These are phyloP conservation scores for Astrephomene gubernaculifera DNA, from an alignment of 139 green algal genomes.

Conservation along the genomic window DNA sequence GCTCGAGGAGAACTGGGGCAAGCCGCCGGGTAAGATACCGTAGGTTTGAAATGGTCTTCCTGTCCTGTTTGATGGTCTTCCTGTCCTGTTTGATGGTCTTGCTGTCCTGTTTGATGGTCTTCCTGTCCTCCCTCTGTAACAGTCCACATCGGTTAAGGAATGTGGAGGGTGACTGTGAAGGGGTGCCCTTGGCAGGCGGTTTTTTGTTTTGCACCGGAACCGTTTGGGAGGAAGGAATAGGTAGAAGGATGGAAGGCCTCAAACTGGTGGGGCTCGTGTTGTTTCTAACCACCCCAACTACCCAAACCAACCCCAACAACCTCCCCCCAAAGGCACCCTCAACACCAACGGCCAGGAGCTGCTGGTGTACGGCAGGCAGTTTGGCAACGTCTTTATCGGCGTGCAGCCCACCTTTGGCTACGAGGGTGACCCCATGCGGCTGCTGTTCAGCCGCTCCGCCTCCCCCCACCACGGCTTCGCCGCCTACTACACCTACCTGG, in stretches of 20 bases:
- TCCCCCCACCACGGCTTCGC: constrained; percentile 99
- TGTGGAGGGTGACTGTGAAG: too few relatives aligned
- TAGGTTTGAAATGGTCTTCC: too few relatives aligned
- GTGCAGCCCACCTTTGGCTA: constrained; percentile 99
- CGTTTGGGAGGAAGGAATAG: too few relatives aligned
- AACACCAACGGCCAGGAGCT: constrained; percentile 98
- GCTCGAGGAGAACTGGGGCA: constrained; percentile 99
- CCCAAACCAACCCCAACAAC: neutral
- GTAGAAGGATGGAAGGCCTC: too few relatives aligned
- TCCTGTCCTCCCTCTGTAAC: too few relatives aligned
- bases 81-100: too few relatives aligned
- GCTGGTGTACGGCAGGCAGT: constrained; percentile 97
- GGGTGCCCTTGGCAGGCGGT: too few relatives aligned
- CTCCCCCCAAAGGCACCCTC: constrained; percentile 80
- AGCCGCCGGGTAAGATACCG: constrained; percentile 76
- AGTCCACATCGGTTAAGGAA: too few relatives aligned
- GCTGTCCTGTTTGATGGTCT: too few relatives aligned
- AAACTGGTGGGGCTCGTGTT: too few relatives aligned
- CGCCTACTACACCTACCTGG: constrained; percentile 99
- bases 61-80: too few relatives aligned
- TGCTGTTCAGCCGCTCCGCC: constrained; percentile 96
- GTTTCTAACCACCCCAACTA: neutral
- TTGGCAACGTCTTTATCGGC: constrained; percentile 99
- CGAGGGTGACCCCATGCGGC: constrained; percentile 98
- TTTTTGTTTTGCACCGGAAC: too few relatives aligned